phyloP scores from a whole-genome alignment of 1,139 yeast genomes.

The Suhomyces bokatorum region DNA sequence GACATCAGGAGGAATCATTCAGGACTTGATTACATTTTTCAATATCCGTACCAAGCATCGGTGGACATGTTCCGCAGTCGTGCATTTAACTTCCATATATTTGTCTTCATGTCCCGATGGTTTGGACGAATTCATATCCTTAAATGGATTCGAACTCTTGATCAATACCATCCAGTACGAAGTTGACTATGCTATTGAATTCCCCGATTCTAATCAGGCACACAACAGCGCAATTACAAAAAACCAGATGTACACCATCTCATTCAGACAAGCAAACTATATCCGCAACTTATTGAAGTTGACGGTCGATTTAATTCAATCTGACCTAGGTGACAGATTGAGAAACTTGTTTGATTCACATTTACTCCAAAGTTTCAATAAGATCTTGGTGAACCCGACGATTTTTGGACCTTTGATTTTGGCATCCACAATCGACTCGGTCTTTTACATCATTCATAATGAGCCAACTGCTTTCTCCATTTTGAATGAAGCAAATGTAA shows the following conservation, averaged over 20 bases:
- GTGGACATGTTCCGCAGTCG: constrained; percentile 64
- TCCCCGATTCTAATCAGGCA: constrained; percentile 38
- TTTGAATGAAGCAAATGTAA: constrained; percentile 73
- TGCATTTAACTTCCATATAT: constrained; percentile 60
- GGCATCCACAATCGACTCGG: constrained; percentile 62
- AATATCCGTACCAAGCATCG: constrained; percentile 51
- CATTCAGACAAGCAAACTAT: constrained; percentile 65
- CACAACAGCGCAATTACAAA: constrained; percentile 36
- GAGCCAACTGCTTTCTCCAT: constrained; percentile 90
- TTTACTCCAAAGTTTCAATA: constrained; percentile 59
- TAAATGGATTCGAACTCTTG: constrained; percentile 64
- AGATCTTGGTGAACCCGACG: constrained; percentile 55
- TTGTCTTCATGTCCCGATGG: constrained; percentile 49
- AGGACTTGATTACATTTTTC: constrained; percentile 64
- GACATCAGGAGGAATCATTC: constrained; percentile 70
- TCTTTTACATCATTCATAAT: constrained; percentile 76
- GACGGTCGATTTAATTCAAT: constrained; percentile 62
- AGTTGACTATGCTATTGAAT: constrained; percentile 60
- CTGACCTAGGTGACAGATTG: constrained; percentile 80
- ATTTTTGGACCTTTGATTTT: constrained; percentile 73
- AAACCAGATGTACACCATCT: constrained; percentile 53
- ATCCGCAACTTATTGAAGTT: constrained; percentile 60
- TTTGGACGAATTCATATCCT: constrained; percentile 59
- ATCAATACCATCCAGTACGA: constrained; percentile 66
- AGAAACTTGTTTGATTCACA: constrained; percentile 87